phyloP scores from a whole-genome alignment of 1,284 basidiomycete genomes.

The Sparassis latifolia region DNA sequence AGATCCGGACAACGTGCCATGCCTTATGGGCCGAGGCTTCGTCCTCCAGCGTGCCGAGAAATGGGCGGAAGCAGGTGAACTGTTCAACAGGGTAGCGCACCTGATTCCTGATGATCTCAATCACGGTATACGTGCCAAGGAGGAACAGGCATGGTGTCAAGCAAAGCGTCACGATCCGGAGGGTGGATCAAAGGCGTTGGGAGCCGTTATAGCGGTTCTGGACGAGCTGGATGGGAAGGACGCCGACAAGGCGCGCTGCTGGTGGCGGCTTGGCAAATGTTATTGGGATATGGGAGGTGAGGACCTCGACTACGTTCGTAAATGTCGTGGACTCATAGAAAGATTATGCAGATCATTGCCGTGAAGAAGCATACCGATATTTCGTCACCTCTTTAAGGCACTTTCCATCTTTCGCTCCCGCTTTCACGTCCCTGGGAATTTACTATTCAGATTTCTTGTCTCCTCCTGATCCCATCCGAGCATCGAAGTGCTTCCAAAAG shows the following conservation, averaged over 20 bases:
- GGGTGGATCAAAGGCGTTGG: conserved; percentile 50
- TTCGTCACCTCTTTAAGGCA: conserved; percentile 85
- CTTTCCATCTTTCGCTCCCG: conserved; percentile 75
- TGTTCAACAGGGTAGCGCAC: conserved; percentile 52
- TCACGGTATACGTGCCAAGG: conserved; percentile 62
- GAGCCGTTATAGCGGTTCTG: conserved; percentile 51
- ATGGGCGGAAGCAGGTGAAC: conserved; percentile 64
- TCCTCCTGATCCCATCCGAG: conserved; percentile 78
- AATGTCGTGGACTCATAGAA: background rate
- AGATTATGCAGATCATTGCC: conserved; percentile 29
- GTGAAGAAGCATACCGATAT: conserved; percentile 67
- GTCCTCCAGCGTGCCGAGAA: conserved; percentile 59
- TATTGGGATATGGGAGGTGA: conserved; percentile 73
- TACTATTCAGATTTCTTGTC: conserved; percentile 74
- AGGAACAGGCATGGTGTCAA: conserved; percentile 86
- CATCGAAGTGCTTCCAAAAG: conserved; percentile 97
- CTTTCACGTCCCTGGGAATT: conserved; percentile 90
- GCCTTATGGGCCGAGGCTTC: conserved; percentile 73
- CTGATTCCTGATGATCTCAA: conserved; percentile 40
- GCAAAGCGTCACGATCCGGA: conserved; percentile 52
- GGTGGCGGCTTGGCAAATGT: conserved; percentile 81
- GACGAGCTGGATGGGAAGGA: conserved; percentile 48
- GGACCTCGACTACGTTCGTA: conserved; percentile 14
- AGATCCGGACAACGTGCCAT: conserved; percentile 57
- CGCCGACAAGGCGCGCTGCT: conserved; percentile 65